phyloP scores from a whole-genome alignment of 2,329 filamentous ascomycete genomes.

The Calonectria montana region DNA sequence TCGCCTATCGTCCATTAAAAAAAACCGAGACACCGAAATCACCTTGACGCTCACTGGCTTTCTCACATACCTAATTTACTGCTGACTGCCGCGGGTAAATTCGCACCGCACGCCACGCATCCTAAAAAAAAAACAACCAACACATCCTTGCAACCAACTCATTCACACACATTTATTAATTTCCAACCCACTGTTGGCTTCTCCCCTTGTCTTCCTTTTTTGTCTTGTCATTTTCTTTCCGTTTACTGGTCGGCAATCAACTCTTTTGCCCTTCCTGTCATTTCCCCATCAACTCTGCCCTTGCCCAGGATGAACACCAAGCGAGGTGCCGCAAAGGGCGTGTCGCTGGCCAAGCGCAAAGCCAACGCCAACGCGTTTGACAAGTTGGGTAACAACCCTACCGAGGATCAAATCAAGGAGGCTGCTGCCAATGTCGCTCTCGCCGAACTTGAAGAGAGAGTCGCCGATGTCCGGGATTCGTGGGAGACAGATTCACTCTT shows the following conservation, averaged over 20 bases:
- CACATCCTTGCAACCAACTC: constrained; percentile 12
- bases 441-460: constrained; percentile 62
- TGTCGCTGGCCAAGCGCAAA: constrained; percentile 48
- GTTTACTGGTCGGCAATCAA: constrained; percentile 5
- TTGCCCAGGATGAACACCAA: constrained; percentile 44
- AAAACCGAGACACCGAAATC: constrained; percentile 24
- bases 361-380: constrained; percentile 51
- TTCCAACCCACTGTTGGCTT: neutral
- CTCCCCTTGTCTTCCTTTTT: constrained; percentile 2
- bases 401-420: constrained; percentile 49
- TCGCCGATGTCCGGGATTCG: constrained; percentile 63
- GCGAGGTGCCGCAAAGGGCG: constrained; percentile 44
- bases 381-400: constrained; percentile 47
- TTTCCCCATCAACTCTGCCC: constrained; percentile 5
- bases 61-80: constrained; percentile 22
- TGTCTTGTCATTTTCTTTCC: neutral
- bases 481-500: constrained; percentile 75
- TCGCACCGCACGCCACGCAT: constrained; percentile 18
- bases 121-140: constrained; percentile 13
- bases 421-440: constrained; percentile 51
- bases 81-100: constrained; percentile 23
- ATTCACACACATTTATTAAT: constrained; percentile 4
- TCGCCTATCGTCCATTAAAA: constrained; percentile 16
- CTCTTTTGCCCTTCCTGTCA: neutral
- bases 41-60: constrained; percentile 17